A percentile compares a stretch with the other conserved stretches of the same genome.
Evolutionary conservation across 2,329 filamentous ascomycete genomes (phyloP).

Genomic region (Neocucurbitaria cava): DNA sequence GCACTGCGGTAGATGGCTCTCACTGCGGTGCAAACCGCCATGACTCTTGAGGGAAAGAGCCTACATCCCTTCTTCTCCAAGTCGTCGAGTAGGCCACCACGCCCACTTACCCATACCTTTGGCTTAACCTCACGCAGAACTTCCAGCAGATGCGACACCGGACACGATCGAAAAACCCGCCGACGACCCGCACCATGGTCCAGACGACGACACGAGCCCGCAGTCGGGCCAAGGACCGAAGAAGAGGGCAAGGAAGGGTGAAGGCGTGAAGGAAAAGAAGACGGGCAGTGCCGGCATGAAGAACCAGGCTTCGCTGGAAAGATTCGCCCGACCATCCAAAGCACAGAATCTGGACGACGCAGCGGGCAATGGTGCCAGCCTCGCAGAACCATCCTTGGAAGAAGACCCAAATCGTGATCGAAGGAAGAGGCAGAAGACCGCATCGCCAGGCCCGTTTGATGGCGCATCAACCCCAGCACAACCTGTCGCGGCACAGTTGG

Average conservation of each 20-base stretch:
- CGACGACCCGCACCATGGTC: slow-evolving; percentile 25
- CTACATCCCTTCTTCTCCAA: slow-evolving; percentile 51
- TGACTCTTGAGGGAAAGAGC: slow-evolving; percentile 46
- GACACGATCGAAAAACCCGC: slow-evolving; percentile 7
- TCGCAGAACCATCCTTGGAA: slow-evolving; percentile 24
- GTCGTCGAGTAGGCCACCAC: slow-evolving; percentile 24
- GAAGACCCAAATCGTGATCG: slow-evolving; percentile 39
- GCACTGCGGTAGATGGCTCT: slow-evolving; percentile 43
- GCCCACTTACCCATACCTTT: neutral
- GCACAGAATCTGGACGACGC: neutral
- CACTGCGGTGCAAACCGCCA: slow-evolving; percentile 44
- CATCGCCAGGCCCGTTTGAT: slow-evolving; percentile 27
- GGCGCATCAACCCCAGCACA: neutral
- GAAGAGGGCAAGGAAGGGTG: slow-evolving; percentile 34
- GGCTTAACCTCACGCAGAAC: slow-evolving; percentile 19
- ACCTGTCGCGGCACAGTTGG: slow-evolving; percentile 3
- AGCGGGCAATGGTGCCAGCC: neutral
- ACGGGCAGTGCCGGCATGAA: slow-evolving; percentile 7
- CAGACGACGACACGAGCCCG: slow-evolving; percentile 24
- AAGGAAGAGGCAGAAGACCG: slow-evolving; percentile 50
- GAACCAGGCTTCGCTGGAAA: slow-evolving; percentile 36
- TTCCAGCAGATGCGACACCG: slow-evolving; percentile 10
- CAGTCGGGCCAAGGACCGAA: slow-evolving; percentile 23
- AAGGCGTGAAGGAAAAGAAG: slow-evolving; percentile 20
- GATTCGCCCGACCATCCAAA: slow-evolving; percentile 28